Evolutionary conservation across 345 rosid genomes (phyloP).

Genomic region (Rhizophora mangle): DNA sequence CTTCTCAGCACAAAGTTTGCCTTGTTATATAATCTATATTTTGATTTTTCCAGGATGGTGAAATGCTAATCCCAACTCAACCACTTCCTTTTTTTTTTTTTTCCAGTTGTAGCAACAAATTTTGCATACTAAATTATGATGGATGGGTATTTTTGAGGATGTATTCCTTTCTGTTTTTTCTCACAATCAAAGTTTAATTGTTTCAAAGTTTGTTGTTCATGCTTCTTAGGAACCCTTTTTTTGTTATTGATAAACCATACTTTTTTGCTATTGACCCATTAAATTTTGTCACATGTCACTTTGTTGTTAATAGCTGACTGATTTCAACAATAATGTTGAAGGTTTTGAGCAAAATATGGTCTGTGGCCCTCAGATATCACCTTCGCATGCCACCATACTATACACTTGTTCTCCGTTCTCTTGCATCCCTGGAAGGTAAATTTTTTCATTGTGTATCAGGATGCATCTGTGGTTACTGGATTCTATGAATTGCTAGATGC

Average conservation of each 20-base stretch:
- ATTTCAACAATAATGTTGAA: conserved; percentile 18
- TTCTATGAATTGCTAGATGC: neutral
- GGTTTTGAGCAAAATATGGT: conserved; percentile 86
- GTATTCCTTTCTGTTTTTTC: neutral
- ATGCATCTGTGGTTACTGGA: neutral
- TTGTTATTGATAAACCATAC: neutral
- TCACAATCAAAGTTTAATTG: neutral
- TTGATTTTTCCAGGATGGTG: neutral
- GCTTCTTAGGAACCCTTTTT: neutral
- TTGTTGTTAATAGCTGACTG: neutral
- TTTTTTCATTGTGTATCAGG: neutral
- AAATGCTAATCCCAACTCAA: neutral
- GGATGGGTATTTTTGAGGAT: neutral
- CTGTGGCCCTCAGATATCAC: conserved; percentile 83
- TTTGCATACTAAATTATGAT: neutral
- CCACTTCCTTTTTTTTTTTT: too few relatives aligned
- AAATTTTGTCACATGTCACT: neutral
- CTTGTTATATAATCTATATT: neutral
- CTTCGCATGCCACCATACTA: conserved; percentile 96
- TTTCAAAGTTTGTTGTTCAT: neutral
- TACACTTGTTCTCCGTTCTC: conserved; percentile 91
- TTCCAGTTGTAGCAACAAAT: too few relatives aligned
- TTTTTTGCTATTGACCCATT: neutral
- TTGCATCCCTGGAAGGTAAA: conserved; percentile 93
- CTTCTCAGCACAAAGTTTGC: neutral